Base-by-base conservation (phyloP, 1,284 basidiomycete genomes). In the Apiotrichum sp. region DNA sequence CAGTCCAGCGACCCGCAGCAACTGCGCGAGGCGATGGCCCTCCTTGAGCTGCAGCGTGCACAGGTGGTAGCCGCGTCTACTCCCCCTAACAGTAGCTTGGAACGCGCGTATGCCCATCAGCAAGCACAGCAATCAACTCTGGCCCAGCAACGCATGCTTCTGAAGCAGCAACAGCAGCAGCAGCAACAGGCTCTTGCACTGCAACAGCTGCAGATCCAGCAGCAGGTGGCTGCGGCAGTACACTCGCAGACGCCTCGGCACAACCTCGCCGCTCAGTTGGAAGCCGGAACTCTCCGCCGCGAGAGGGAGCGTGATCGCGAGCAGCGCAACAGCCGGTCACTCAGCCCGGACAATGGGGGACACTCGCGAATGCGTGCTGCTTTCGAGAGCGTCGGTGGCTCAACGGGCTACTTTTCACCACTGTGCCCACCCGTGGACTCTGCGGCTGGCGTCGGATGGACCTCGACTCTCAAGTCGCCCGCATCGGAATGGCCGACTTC, bases 231-330 rank as follows among this genome's bases (percentile, higher is more conserved):
- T 14, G 29, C 44, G 9, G n/a, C 22, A 31, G 22, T 11, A 36
- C 47, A 35, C 11, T 22, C 22, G 22, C 55, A 62, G 1, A 41
- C 41, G 45, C 65, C 63, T 41, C 60, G 64, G 22, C 53, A 52
- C 7, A 64, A 57, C 33, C 60, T 66, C 22, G 61, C 65, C 1
- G 62, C 67, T 6, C 66, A 66, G 46, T 59, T 67, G 14, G 65
- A 67, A 51, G 64, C 65, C 1, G 59, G 59, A 3, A 56, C 59
- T 0, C 39, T 61, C 8, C 59, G 59, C 10, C 54, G 59, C 3
- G 59, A 61, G 43, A 46, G 59, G 14, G 59, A 61, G 9, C 56
- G 59, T n/a, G 59, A 61, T 44, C 53, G 58, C 3, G 55, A 57
- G 53, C 53, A 36, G 39, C 50, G 42, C 56, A 41, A 41, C 40